Base-by-base conservation (phyloP, 192 early-diverging fungal genomes). In the Globomyces pollinis-pini region DNA sequence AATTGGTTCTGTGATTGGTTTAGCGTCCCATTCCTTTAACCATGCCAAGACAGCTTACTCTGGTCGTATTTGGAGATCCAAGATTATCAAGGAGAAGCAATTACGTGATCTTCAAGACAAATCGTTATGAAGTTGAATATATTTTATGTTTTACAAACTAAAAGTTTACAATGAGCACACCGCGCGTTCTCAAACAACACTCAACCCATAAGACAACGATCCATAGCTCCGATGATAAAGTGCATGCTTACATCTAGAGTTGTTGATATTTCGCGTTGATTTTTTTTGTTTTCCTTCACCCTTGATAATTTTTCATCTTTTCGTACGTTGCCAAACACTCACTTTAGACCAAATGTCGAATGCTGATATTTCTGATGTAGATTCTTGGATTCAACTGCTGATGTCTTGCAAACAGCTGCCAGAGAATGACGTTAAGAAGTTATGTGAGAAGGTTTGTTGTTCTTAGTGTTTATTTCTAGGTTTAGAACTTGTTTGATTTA, bases 321-420 rank as follows among this genome's bases (percentile, higher is more conserved):
- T 47, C 44, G 15, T 28, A 47, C n/a, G n/a, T n/a, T n/a, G n/a
- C n/a, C n/a, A n/a, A n/a, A n/a, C n/a, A n/a, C n/a, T n/a, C n/a
- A n/a, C n/a, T n/a, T n/a, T n/a, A n/a, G n/a, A n/a, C 13, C 35
- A 9, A 6, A 36, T 36, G 35, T 36, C 35, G 7, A 33, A 30
- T 12, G 59, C 79, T 13, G 86, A 88, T 79, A 85, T 95, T 66
- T 74, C 81, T 64, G 90, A 91, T 49, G 83, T 98, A 57, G 95
- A 98, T 74, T 79, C 73, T 36, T 98, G 93, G 93, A 90, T 95
- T 67, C 74, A 83, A 68, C 79, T 84, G 66, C 80, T 98, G 51
- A 84, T 88, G 71, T 83, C 87, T 42, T 98, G 96, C 81, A 96
- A 96, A 77, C 93, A 91, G 69, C 83, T 98, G 53, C 78, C 87